Evolutionary conservation across 306 rosid species (phyloP).

Genomic region (Cercis canadensis): DNA sequence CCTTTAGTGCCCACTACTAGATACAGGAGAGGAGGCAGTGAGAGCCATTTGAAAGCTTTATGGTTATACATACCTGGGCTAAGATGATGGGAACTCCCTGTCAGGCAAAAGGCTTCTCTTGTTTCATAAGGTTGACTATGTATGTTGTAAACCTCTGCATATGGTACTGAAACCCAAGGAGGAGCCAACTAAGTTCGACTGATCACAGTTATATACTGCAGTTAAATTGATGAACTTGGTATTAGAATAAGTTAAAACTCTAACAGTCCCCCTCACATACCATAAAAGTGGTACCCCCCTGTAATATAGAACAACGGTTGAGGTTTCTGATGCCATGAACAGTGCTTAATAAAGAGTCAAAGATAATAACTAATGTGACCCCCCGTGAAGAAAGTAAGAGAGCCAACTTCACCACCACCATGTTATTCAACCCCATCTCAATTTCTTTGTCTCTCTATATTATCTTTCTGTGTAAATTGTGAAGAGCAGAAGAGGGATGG

Average conservation of each 20-base stretch:
- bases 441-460: too few species aligned
- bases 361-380: too few species aligned
- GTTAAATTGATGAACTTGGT: constrained; percentile 1
- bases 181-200: constrained; percentile 36
- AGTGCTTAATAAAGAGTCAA: background rate
- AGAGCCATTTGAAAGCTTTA: constrained; percentile 22
- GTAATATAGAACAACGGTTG: constrained; percentile 44
- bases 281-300: constrained; percentile 97
- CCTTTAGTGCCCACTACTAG: background rate
- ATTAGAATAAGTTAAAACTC: constrained; percentile 12
- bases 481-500: too few species aligned
- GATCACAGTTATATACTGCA: constrained; percentile 26
- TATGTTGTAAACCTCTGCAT: constrained; percentile 87
- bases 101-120: constrained; percentile 81
- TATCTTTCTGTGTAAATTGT: too few species aligned
- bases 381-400: too few species aligned
- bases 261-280: constrained; percentile 51
- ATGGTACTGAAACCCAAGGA: constrained; percentile 60
- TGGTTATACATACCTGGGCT: constrained; percentile 81
- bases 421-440: too few species aligned
- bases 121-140: constrained; percentile 87
- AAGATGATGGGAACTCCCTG: constrained; percentile 98
- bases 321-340: constrained; percentile 23
- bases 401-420: too few species aligned
- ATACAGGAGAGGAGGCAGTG: constrained; percentile 9